Conservation (phyloP, 169 alveolate genomes). For the Miamiensis avidus region DNA sequence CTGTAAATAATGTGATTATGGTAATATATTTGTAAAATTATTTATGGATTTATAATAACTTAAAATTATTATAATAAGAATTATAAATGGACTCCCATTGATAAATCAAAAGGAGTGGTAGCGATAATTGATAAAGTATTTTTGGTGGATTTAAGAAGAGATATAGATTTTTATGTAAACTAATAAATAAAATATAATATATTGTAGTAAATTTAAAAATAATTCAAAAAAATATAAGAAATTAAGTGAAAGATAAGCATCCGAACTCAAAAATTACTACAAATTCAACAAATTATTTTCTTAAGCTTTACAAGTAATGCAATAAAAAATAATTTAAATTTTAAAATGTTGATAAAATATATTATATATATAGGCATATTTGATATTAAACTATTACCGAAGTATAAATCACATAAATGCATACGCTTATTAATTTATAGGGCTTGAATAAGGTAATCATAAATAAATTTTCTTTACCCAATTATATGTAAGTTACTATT, state of each 20-base stretch:
- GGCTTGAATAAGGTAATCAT: conserved; percentile 4
- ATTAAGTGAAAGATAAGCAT: neutral
- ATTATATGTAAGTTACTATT: neutral
- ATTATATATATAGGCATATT: conserved; percentile 3
- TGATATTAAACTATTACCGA: conserved; percentile 3
- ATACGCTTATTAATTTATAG: conserved; percentile 3
- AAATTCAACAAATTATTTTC: neutral
- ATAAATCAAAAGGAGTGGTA: neutral
- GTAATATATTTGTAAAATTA: neutral
- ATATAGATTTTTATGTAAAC: conserved; percentile 13
- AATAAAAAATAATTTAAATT: neutral
- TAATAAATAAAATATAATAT: too few species aligned
- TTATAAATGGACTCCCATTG: conserved; percentile 1
- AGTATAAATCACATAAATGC: conserved; percentile 9
- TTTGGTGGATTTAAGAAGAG: neutral
- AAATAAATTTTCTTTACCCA: too few species aligned
- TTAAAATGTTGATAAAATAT: neutral
- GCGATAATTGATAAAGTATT: conserved; percentile 1
- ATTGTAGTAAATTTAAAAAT: neutral
- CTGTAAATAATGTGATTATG: neutral
- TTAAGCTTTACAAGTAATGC: neutral
- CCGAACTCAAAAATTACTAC: neutral
- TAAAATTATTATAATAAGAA: neutral
- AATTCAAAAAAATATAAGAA: neutral
- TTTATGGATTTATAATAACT: neutral